Base-by-base conservation (phyloP, 2,329 filamentous ascomycete species). In the Cytospora mali region DNA sequence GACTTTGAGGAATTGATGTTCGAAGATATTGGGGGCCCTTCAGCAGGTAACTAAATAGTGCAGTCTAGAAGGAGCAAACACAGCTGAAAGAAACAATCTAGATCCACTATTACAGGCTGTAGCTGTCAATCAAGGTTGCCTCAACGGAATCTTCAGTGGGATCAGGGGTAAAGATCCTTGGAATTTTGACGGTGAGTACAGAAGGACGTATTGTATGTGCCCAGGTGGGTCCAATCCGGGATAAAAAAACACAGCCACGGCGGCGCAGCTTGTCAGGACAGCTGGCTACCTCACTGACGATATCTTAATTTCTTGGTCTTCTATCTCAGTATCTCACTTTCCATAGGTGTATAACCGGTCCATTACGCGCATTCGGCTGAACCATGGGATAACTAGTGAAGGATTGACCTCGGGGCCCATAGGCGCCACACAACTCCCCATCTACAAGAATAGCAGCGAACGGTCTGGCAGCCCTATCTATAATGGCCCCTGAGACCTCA, bases 51-150 rank as follows among this genome's bases (percentile, higher is more conserved):
- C 42, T 46, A 46, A 46, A 46, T 46, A 46, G 21, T 46, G n/a
- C n/a, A 13, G n/a, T 18, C 21, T 23, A 21, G 18, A 11, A 11
- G n/a, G 39, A 16, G 7, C n/a, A 16, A 46, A 23, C 1, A 46
- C 25, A 60, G 35, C 57, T 60, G 57, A 54, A 60, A 9, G 10
- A 31, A 7, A 23, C 6, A 11, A n/a, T 1, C 10, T 0, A 10
- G 50, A 53, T 54, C 57, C 57, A 60, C 57, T 33, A 54, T 42
- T 39, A 54, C 23, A 60, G 50, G 57, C 29, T 29, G 35, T 4
- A 33, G 42, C 35, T 35, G 46, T 16, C 29, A 48, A 60, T 54
- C 35, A 54, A 27, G 57, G 57, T 60, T 60, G 57, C 57, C 57
- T 60, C 57, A 60, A 6, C 54, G 50, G 11, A 16, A 48, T 31